Conservation (phyloP, 176 grass and related monocot species). For the Zoysia pacifica region DNA sequence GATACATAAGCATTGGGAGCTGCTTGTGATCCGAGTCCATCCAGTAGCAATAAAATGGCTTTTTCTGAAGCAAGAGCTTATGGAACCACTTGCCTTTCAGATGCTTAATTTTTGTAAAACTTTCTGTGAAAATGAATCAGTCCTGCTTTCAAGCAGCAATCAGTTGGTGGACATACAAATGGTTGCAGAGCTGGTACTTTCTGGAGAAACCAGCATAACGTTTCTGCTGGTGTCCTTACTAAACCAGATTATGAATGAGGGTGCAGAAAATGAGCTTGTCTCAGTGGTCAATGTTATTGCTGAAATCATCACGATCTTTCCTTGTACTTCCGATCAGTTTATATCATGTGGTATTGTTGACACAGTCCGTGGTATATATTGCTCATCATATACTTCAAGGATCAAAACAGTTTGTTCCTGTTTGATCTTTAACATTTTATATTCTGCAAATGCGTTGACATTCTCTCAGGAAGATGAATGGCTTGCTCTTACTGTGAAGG, state of each 20-base stretch:
- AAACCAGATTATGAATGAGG: constrained; percentile 50
- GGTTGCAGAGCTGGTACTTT: constrained; percentile 66
- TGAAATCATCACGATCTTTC: constrained; percentile 66
- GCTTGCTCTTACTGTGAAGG: constrained; percentile 74
- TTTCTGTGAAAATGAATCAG: constrained; percentile 54
- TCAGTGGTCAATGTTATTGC: constrained; percentile 60
- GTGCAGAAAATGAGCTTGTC: constrained; percentile 55
- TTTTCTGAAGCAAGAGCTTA: constrained; percentile 75
- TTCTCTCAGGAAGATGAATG: constrained; percentile 60
- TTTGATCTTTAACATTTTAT: constrained; percentile 77
- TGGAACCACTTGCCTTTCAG: constrained; percentile 55
- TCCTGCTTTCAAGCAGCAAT: constrained; percentile 40
- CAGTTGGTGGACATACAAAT: constrained; percentile 70
- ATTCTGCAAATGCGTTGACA: constrained; percentile 50
- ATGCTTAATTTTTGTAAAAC: constrained; percentile 78
- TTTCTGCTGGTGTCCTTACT: constrained; percentile 67
- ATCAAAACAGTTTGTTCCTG: constrained; percentile 53
- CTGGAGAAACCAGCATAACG: constrained; percentile 55
- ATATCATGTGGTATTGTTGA: constrained; percentile 61
- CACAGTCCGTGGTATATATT: constrained; percentile 48
- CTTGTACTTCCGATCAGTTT: constrained; percentile 61
- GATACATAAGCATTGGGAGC: constrained; percentile 64
- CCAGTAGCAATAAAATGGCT: constrained; percentile 79
- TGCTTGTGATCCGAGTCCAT: constrained; percentile 61
- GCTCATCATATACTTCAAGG: constrained; percentile 42